phyloP scores from a whole-genome alignment of 345 rosid genomes.

The Camelina sativa region DNA sequence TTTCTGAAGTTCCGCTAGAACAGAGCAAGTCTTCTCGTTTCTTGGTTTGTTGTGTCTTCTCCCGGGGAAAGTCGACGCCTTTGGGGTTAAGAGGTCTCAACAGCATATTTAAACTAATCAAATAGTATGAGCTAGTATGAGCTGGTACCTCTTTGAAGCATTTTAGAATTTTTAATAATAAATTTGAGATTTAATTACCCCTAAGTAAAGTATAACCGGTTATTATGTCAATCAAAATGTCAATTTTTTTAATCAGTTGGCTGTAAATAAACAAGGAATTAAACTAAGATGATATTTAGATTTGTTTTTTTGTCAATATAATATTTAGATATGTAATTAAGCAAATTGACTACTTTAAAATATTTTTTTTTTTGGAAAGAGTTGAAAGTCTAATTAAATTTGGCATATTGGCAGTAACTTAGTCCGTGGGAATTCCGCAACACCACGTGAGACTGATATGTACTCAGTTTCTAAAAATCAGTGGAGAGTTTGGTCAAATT shows the following conservation, averaged over 20 bases:
- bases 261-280: background rate
- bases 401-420: constrained; percentile 10
- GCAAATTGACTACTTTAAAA: background rate
- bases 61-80: too few relatives aligned
- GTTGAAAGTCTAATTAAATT: constrained; percentile 17
- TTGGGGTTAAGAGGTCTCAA: too few relatives aligned
- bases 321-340: background rate
- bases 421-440: background rate
- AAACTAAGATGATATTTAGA: background rate
- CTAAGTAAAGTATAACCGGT: background rate
- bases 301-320: too few relatives aligned
- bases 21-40: too few relatives aligned
- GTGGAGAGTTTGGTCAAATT: constrained; percentile 21
- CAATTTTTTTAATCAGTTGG: background rate
- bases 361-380: background rate
- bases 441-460: constrained; percentile 1
- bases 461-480: constrained; percentile 1
- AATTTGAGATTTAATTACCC: background rate
- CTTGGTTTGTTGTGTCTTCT: too few relatives aligned
- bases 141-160: background rate
- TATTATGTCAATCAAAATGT: constrained; percentile 5
- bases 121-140: background rate
- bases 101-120: too few relatives aligned
- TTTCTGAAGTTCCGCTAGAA: too few relatives aligned
- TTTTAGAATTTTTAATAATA: background rate